Percentiles rank a stretch among this genome's conserved stretches.
Evolutionary conservation across 2,329 filamentous ascomycete species (phyloP).

Genomic region (Aspergillus thermomutatus): DNA sequence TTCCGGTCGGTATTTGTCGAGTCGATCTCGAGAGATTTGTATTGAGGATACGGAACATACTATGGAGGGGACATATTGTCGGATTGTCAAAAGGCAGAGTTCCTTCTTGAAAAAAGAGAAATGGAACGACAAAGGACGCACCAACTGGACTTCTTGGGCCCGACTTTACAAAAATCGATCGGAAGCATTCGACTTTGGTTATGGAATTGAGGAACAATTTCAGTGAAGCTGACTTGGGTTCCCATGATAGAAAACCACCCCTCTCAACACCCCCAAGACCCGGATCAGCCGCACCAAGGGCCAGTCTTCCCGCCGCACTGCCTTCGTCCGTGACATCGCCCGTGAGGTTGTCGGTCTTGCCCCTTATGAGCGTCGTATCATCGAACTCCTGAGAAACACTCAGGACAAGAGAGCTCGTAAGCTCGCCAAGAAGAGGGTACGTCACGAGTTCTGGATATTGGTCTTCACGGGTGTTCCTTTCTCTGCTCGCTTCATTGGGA

Average conservation of each 20-base stretch:
- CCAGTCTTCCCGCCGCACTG: constrained; percentile 92
- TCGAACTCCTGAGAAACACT: constrained; percentile 97
- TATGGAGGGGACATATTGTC: not conserved
- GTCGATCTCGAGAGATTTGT: not conserved
- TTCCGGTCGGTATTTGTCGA: not conserved
- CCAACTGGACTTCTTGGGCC: not conserved
- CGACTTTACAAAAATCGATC: not conserved
- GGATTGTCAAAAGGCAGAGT: not conserved
- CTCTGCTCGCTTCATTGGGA: constrained; percentile 1
- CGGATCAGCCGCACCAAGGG: constrained; percentile 87
- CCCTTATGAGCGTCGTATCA: constrained; percentile 96
- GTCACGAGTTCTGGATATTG: constrained; percentile 36
- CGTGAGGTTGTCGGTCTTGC: constrained; percentile 96
- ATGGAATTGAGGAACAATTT: not conserved
- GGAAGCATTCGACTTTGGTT: not conserved
- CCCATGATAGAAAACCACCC: constrained; percentile 71
- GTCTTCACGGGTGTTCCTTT: not conserved
- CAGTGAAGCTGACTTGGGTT: constrained; percentile 36
- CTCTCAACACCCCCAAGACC: constrained; percentile 69
- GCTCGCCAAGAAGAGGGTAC: constrained; percentile 97
- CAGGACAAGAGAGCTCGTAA: constrained; percentile 99
- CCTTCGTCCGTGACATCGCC: constrained; percentile 95
- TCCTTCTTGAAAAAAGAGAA: not conserved
- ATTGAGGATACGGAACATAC: not conserved
- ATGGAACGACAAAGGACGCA: not conserved